Conservation (phyloP, 2,329 filamentous ascomycete genomes). For the Hypoxylon sp. region DNA sequence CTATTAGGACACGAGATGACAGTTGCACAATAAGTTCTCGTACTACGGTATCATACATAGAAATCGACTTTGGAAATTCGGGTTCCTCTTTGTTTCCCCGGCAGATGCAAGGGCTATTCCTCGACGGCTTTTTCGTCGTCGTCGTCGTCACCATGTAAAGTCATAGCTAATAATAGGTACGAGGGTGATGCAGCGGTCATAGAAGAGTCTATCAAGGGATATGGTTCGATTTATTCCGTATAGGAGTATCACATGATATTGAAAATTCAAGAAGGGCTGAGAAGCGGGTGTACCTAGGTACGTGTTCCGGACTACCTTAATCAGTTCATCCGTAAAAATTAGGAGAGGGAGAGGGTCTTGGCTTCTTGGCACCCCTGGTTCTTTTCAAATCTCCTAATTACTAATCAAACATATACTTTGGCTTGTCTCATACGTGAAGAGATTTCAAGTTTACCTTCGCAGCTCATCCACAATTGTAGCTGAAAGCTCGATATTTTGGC, state of each 20-base stretch:
- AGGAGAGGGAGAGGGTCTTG: slow-evolving; percentile 23
- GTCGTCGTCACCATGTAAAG: slow-evolving; percentile 7
- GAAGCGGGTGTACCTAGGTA: slow-evolving; percentile 5
- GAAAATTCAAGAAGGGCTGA: slow-evolving; percentile 4
- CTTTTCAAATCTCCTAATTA: slow-evolving; percentile 27
- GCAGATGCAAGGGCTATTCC: neutral
- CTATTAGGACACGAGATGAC: slow-evolving; percentile 31
- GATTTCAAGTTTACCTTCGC: slow-evolving; percentile 19
- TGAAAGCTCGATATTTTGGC: slow-evolving; percentile 8
- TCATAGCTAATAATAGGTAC: slow-evolving; percentile 5
- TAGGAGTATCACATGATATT: slow-evolving; percentile 35
- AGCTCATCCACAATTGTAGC: slow-evolving; percentile 16
- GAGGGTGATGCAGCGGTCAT: slow-evolving; percentile 21
- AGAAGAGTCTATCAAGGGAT: slow-evolving; percentile 13
- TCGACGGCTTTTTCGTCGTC: slow-evolving; percentile 6
- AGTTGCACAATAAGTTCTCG: slow-evolving; percentile 26
- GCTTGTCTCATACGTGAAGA: slow-evolving; percentile 1
- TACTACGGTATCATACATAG: slow-evolving; percentile 14
- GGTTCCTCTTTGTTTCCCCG: neutral
- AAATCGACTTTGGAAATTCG: neutral
- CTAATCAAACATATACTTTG: slow-evolving; percentile 1
- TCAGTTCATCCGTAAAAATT: slow-evolving; percentile 26
- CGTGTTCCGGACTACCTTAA: slow-evolving; percentile 14
- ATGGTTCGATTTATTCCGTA: slow-evolving; percentile 27
- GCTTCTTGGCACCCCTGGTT: slow-evolving; percentile 16